phyloP scores from a whole-genome alignment of 1,284 basidiomycete species.

The Trichosporon faecale region DNA sequence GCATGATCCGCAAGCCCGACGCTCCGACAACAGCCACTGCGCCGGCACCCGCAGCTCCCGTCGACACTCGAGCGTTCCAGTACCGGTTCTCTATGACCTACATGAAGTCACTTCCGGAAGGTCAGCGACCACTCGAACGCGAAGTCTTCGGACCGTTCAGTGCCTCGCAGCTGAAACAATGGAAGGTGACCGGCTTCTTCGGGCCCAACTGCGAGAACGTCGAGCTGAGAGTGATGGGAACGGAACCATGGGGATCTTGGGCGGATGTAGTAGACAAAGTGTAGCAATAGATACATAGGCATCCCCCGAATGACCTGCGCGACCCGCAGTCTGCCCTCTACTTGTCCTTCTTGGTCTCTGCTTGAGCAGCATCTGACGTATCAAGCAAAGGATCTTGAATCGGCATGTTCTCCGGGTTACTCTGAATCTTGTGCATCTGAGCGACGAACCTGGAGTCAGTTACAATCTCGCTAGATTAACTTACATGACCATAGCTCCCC shows the following conservation, averaged over 20 bases:
- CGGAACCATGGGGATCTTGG: conserved; percentile 47
- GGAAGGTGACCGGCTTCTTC: conserved; percentile 51
- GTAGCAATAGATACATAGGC: conserved; percentile 3
- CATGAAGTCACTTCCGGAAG: conserved; percentile 44
- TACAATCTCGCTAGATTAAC: neutral
- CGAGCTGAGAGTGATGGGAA: conserved; percentile 40
- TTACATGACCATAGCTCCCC: conserved; percentile 49
- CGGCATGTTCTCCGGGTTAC: conserved; percentile 45
- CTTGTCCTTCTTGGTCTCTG: conserved; percentile 37
- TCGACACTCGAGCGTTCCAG: conserved; percentile 47
- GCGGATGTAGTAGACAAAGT: conserved; percentile 29
- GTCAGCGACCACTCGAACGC: conserved; percentile 49
- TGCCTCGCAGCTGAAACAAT: conserved; percentile 37
- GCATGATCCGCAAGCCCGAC: conserved; percentile 40
- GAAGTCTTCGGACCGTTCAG: conserved; percentile 54
- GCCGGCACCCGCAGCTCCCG: conserved; percentile 20
- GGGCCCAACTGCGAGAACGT: conserved; percentile 51
- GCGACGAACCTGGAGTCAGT: conserved; percentile 44
- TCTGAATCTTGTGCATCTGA: conserved; percentile 43
- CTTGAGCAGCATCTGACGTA: conserved; percentile 3
- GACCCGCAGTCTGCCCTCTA: conserved; percentile 17
- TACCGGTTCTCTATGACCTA: conserved; percentile 52
- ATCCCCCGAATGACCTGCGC: neutral
- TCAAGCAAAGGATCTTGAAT: conserved; percentile 15
- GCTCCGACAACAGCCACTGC: conserved; percentile 11